Evolutionary conservation across 495 filamentous ascomycete species (phyloP).

Genomic region (Penicillium manginii): DNA sequence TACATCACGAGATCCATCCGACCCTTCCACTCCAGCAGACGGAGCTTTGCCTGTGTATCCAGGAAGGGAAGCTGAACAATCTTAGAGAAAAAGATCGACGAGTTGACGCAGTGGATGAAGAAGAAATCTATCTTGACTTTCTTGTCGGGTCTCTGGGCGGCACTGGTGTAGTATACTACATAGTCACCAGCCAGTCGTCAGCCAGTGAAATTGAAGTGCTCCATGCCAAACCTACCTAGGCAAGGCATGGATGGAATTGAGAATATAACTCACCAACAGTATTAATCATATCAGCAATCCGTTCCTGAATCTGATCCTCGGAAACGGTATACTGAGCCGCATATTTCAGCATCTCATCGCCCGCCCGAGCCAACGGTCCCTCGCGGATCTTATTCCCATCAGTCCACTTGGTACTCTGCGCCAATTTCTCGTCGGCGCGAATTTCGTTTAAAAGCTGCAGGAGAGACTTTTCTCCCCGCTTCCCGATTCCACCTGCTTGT

Average conservation of each 20-base stretch:
- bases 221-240: no score
- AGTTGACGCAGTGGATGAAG: slow-evolving; percentile 70
- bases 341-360: slow-evolving; percentile 62
- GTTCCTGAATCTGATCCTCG: slow-evolving; percentile 65
- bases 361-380: slow-evolving; percentile 64
- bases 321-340: slow-evolving; percentile 62
- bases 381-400: slow-evolving; percentile 69
- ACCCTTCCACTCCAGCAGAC: slow-evolving; percentile 77
- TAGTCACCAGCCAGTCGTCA: no score
- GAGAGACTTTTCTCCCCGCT: slow-evolving; percentile 51
- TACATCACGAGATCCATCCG: slow-evolving; percentile 71
- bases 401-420: slow-evolving; percentile 45
- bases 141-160: slow-evolving; percentile 66
- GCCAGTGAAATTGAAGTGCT: no score
- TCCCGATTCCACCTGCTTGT: slow-evolving; percentile 38
- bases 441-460: slow-evolving; percentile 63
- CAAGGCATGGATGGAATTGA: no score
- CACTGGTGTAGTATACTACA: slow-evolving; percentile 61
- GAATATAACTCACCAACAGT: slow-evolving; percentile 48
- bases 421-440: slow-evolving; percentile 56
- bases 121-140: slow-evolving; percentile 79
- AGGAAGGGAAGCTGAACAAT: slow-evolving; percentile 46
- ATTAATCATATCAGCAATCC: slow-evolving; percentile 78
- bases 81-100: slow-evolving; percentile 62
- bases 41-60: slow-evolving; percentile 52